Evolutionary conservation across 2,329 filamentous ascomycete genomes (phyloP), one percentile per base, ranked within the genome.

Genomic region (Colletotrichum australisinense): DNA sequence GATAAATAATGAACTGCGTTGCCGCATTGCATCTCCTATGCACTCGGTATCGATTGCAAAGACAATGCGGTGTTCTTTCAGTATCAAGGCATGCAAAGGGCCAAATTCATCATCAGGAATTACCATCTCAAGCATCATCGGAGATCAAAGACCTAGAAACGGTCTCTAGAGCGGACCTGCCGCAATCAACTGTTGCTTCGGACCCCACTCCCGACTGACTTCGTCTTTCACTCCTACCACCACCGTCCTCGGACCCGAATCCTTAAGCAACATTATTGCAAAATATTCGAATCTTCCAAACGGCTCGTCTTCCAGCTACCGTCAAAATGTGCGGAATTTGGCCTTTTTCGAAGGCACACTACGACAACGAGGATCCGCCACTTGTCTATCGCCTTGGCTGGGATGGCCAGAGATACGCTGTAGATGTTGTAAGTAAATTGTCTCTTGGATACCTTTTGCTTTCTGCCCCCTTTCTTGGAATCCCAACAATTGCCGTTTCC

Each of bases 261-360:
- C 11, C n/a, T n/a, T 19, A 16, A 55, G 8, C 28, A 42, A 22
- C 24, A 28, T 22, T 12, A 22, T 24, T 9, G 2, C 12, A 22
- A 4, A 58, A 22, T 30, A 8, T 11, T 19, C 32, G 5, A 19
- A 8, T 6, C 24, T 22, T 42, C 55, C 4, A 11, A n/a, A n/a
- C 12, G 52, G 30, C 30, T 32, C 30, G 4, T 53, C 8, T 74
- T 9, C 46, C 16, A 24, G 24, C 56, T 69, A 7, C 5, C 30
- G 38, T 19, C 77, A 80, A 62, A 7, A 90, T 90, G 88, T 90
- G 88, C 76, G 81, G 89, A 5, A 88, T 86, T 77, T 89, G 88
- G 79, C 84, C 87, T 0, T 86, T 85, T 59, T 79, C 81, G 78
- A 86, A 88, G 78, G 73, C 88, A 79, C 83, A 86, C 78, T 78